Evolutionary conservation across 2,329 filamentous ascomycete genomes (phyloP).

Genomic region (Fusarium albosuccineum): DNA sequence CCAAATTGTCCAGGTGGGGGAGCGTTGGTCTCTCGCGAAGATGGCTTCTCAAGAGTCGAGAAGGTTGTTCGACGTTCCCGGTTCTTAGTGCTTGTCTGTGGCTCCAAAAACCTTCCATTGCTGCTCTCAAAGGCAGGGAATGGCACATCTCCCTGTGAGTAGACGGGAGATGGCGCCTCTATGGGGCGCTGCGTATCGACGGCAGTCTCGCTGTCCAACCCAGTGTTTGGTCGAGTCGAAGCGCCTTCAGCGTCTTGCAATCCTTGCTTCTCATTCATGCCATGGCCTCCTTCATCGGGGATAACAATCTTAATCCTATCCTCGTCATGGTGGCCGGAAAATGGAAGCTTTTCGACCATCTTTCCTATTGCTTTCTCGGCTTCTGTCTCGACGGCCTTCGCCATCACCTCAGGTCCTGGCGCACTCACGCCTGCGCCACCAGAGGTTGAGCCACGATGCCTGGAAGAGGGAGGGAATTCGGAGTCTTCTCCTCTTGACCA

Average conservation of each 20-base stretch:
- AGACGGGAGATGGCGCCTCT: slow-evolving; percentile 58
- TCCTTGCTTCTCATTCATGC: slow-evolving; percentile 58
- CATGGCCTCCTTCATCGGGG: slow-evolving; percentile 46
- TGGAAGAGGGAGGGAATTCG: slow-evolving; percentile 57
- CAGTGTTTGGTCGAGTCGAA: slow-evolving; percentile 30
- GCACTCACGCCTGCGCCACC: slow-evolving; percentile 58
- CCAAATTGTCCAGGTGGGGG: slow-evolving; percentile 54
- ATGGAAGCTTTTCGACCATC: slow-evolving; percentile 43
- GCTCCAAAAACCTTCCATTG: slow-evolving; percentile 50
- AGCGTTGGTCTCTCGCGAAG: slow-evolving; percentile 51
- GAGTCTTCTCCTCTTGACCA: slow-evolving; percentile 64
- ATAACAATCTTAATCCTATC: slow-evolving; percentile 51
- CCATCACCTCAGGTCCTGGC: slow-evolving; percentile 56
- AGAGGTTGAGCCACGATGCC: slow-evolving; percentile 48
- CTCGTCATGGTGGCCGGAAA: slow-evolving; percentile 39
- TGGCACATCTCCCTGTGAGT: slow-evolving; percentile 57
- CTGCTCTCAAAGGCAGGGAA: slow-evolving; percentile 63
- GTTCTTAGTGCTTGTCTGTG: slow-evolving; percentile 53
- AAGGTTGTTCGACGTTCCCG: slow-evolving; percentile 69
- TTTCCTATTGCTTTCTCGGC: slow-evolving; percentile 53
- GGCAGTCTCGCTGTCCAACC: slow-evolving; percentile 45
- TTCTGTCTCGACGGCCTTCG: slow-evolving; percentile 50
- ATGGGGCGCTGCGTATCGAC: slow-evolving; percentile 40
- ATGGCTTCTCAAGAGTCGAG: slow-evolving; percentile 64
- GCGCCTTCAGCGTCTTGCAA: slow-evolving; percentile 44